phyloP scores from a whole-genome alignment of 768 basidiomycete genomes.

The Kwoniella sp. region DNA sequence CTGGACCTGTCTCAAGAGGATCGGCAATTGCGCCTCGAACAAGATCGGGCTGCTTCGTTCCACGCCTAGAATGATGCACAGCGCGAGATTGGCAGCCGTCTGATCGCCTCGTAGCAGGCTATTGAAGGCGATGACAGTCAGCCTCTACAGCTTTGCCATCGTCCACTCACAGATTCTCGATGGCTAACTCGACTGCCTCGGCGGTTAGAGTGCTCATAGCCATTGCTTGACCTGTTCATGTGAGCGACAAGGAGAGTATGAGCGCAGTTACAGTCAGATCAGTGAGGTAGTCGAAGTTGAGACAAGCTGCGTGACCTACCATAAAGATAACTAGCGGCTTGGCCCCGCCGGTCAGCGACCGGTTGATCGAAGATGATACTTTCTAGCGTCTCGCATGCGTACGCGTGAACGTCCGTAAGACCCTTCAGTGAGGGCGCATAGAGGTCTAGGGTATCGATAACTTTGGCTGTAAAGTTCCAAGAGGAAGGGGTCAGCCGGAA shows the following conservation, averaged over 20 bases:
- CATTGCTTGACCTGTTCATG: constrained; percentile 38
- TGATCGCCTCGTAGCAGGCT: constrained; percentile 23
- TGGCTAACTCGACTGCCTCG: constrained; percentile 35
- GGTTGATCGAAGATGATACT: constrained; percentile 34
- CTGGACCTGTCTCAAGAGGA: constrained; percentile 40
- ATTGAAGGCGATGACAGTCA: no score
- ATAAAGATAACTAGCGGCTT: constrained; percentile 37
- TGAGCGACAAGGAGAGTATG: not conserved
- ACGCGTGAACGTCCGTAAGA: constrained; percentile 41
- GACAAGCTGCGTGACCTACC: no score
- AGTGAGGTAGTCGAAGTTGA: not conserved
- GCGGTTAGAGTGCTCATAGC: constrained; percentile 35
- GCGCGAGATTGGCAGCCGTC: constrained; percentile 29
- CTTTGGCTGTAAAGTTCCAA: constrained; percentile 31
- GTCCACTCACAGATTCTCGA: constrained; percentile 41
- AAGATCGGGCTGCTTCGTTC: constrained; percentile 24
- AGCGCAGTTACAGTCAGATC: not conserved
- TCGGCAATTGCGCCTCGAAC: constrained; percentile 37
- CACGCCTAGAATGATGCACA: constrained; percentile 42
- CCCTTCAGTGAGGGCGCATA: constrained; percentile 43
- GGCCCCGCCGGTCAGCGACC: constrained; percentile 11
- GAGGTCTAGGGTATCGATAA: constrained; percentile 43
- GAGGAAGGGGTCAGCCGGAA: not conserved
- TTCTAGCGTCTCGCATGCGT: constrained; percentile 37
- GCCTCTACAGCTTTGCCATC: no score